Conservation (phyloP, 768 basidiomycete species). For the Boletellus emodensis region DNA sequence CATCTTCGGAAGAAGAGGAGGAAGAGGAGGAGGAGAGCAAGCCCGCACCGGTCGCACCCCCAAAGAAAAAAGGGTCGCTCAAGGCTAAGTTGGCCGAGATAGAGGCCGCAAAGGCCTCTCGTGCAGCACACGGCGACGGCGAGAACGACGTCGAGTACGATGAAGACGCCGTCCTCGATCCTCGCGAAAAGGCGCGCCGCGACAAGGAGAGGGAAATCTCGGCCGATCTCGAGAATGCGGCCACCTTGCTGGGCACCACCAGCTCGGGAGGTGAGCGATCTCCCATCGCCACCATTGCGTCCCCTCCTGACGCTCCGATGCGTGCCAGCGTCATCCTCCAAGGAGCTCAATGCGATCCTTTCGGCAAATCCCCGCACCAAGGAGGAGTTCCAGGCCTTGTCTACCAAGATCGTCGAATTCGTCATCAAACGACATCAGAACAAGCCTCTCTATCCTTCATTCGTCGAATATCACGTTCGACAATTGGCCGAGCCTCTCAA, state of each 20-base stretch:
- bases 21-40: slow-evolving; percentile 64
- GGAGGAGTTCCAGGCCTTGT: slow-evolving; percentile 78
- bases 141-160: slow-evolving; percentile 50
- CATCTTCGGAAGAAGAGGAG: slow-evolving; percentile 72
- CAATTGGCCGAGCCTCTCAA: slow-evolving; percentile 73
- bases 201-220: slow-evolving; percentile 83
- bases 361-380: slow-evolving; percentile 82
- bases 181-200: slow-evolving; percentile 66
- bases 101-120: slow-evolving; percentile 67
- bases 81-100: slow-evolving; percentile 93
- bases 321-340: slow-evolving; percentile 56
- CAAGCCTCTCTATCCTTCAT: slow-evolving; percentile 79
- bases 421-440: slow-evolving; percentile 74
- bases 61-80: slow-evolving; percentile 89
- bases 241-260: slow-evolving; percentile 73
- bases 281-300: background rate
- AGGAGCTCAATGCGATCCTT: slow-evolving; percentile 67
- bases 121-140: slow-evolving; percentile 20
- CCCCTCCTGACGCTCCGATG: background rate
- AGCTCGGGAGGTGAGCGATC: slow-evolving; percentile 53
- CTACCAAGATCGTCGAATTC: slow-evolving; percentile 66
- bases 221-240: slow-evolving; percentile 82
- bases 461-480: slow-evolving; percentile 81
- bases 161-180: slow-evolving; percentile 75
- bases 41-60: slow-evolving; percentile 53